Percentiles rank a stretch among this genome's conserved stretches.
These are phyloP conservation scores for Hypoxylon sp. DNA, from an alignment of 2,329 filamentous ascomycete species.

Conservation along the genomic window DNA sequence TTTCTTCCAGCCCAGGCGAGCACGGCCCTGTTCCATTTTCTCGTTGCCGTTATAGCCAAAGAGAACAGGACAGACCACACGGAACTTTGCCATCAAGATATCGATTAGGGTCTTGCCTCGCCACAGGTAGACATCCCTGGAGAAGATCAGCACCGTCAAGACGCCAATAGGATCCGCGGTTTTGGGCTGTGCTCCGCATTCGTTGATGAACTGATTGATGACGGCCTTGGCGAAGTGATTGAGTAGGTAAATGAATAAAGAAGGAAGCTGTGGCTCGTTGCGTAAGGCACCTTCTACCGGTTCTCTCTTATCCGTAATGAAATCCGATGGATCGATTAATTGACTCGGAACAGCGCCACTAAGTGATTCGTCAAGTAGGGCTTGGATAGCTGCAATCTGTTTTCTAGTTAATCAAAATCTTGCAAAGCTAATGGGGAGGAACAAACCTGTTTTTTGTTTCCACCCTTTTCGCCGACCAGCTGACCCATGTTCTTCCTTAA, in stretches of 20 bases:
- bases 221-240: conserved; percentile 83
- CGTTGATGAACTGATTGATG: conserved; percentile 77
- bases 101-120: conserved; percentile 80
- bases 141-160: conserved; percentile 81
- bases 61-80: conserved; percentile 83
- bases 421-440: background rate
- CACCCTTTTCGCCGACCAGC: conserved; percentile 74
- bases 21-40: conserved; percentile 76
- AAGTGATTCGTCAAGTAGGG: conserved; percentile 68
- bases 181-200: conserved; percentile 74
- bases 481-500: conserved; percentile 82
- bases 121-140: conserved; percentile 76
- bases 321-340: conserved; percentile 68
- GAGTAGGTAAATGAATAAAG: conserved; percentile 80
- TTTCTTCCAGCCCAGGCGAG: conserved; percentile 81
- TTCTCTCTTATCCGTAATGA: conserved; percentile 64
- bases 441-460: conserved; percentile 72
- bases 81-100: conserved; percentile 89
- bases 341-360: conserved; percentile 67
- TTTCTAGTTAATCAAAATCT: conserved; percentile 25
- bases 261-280: conserved; percentile 71
- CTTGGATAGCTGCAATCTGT: conserved; percentile 65
- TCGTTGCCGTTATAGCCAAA: conserved; percentile 87
- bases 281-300: conserved; percentile 65
- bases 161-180: conserved; percentile 86